These are phyloP conservation scores for Pseudocercospora eumusae DNA, from an alignment of 2,329 filamentous ascomycete genomes.

Conservation along the genomic window DNA sequence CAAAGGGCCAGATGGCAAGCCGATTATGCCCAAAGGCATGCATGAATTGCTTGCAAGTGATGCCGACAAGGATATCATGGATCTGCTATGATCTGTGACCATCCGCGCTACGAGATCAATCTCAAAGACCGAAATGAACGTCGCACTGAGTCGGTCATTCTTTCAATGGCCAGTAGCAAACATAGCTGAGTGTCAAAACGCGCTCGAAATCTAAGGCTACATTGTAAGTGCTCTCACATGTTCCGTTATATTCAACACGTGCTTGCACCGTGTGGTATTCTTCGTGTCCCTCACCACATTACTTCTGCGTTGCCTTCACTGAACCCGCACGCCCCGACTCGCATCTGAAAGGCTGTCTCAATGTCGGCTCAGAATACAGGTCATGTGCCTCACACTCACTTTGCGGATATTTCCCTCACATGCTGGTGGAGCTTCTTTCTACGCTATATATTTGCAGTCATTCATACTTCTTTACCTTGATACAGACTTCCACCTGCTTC, in stretches of 20 bases:
- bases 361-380: background rate
- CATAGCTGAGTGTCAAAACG: background rate
- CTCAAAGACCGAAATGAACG: background rate
- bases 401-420: background rate
- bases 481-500: background rate
- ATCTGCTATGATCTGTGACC: constrained; percentile 63
- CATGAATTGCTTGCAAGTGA: constrained; percentile 89
- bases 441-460: background rate
- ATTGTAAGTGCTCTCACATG: background rate
- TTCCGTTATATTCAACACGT: background rate
- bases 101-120: background rate
- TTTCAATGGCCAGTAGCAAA: background rate
- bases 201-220: background rate
- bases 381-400: background rate
- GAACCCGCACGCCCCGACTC: background rate
- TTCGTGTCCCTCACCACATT: background rate
- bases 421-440: background rate
- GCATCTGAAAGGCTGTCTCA: background rate
- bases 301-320: background rate
- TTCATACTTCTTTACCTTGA: background rate
- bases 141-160: too few relatives aligned
- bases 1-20: constrained; percentile 65
- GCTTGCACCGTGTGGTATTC: background rate
- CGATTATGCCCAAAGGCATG: constrained; percentile 97
- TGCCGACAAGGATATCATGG: constrained; percentile 86